Evolutionary conservation across 1,284 basidiomycete species (phyloP).

Genomic region (Singerocomus inundabilis): DNA sequence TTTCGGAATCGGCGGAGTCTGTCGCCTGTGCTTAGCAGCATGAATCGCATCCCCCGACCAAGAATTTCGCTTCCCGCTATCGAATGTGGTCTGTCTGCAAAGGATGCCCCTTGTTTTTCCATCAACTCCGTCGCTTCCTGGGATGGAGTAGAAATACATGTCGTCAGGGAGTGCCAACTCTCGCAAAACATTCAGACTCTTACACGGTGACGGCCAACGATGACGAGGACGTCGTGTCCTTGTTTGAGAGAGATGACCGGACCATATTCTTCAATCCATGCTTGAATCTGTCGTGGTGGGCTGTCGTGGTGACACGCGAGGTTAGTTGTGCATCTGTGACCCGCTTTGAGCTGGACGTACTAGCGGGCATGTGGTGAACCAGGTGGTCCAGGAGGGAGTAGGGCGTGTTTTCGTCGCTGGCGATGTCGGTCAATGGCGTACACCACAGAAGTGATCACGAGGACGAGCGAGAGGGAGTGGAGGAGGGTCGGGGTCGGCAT

Average conservation of each 20-base stretch:
- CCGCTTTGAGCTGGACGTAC: constrained; percentile 8
- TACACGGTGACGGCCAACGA: constrained; percentile 38
- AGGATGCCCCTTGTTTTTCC: constrained; percentile 50
- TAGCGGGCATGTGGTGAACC: constrained; percentile 24
- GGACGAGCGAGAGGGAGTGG: not conserved
- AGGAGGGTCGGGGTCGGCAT: too few species aligned
- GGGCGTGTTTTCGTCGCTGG: constrained; percentile 9
- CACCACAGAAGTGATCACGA: not conserved
- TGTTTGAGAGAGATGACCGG: constrained; percentile 36
- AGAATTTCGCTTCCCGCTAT: constrained; percentile 51
- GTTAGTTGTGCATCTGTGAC: not conserved
- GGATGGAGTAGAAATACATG: not conserved
- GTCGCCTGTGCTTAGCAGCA: constrained; percentile 24
- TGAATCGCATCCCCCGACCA: constrained; percentile 29
- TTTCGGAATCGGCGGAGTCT: constrained; percentile 26
- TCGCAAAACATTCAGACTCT: not conserved
- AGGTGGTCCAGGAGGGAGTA: constrained; percentile 24
- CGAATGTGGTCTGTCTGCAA: constrained; percentile 47
- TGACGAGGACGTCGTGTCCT: constrained; percentile 32
- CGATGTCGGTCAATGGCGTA: constrained; percentile 9
- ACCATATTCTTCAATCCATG: constrained; percentile 40
- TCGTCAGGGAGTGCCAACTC: not conserved
- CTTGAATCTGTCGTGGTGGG: constrained; percentile 24
- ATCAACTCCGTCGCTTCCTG: constrained; percentile 52
- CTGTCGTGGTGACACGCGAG: constrained; percentile 1